phyloP scores from a whole-genome alignment of 2,329 filamentous ascomycete species.

The Curvularia sp. region DNA sequence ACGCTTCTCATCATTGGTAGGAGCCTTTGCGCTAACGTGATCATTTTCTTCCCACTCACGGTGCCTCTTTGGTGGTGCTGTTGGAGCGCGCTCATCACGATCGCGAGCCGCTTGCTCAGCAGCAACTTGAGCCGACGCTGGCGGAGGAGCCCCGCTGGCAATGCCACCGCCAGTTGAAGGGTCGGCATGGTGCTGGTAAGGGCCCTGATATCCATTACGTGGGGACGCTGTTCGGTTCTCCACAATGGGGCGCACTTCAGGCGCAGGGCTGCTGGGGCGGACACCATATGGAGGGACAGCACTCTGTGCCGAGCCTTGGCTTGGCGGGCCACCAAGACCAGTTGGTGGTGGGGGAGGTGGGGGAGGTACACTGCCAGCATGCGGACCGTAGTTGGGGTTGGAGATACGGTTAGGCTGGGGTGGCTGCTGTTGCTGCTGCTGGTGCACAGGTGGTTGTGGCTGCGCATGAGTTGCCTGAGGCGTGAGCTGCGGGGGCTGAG shows the following conservation, averaged over 20 bases:
- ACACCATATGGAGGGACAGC: constrained; percentile 70
- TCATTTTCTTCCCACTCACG: constrained; percentile 93
- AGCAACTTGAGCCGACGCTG: constrained; percentile 69
- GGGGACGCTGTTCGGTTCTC: constrained; percentile 92
- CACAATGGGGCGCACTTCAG: constrained; percentile 80
- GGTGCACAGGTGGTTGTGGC: constrained; percentile 52
- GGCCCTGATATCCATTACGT: constrained; percentile 83
- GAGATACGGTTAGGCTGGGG: constrained; percentile 56
- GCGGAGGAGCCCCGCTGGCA: constrained; percentile 71
- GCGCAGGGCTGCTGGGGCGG: constrained; percentile 76
- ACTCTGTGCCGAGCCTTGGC: constrained; percentile 56
- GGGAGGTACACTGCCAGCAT: constrained; percentile 57
- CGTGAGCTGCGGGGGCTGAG: constrained; percentile 53
- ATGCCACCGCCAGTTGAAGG: constrained; percentile 64
- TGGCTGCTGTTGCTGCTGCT: constrained; percentile 35
- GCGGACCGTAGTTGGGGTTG: constrained; percentile 57
- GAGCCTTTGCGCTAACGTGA: constrained; percentile 74
- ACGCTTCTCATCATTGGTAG: constrained; percentile 82
- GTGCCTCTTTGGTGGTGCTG: constrained; percentile 76
- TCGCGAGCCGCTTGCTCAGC: constrained; percentile 73
- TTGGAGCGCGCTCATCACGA: constrained; percentile 75
- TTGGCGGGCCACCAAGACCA: constrained; percentile 57
- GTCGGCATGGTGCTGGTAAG: constrained; percentile 78
- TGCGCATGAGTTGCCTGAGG: constrained; percentile 61
- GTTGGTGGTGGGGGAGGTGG: constrained; percentile 66